Percentiles rank a stretch among this genome's conserved stretches.
Conservation (phyloP, 2,329 filamentous ascomycete genomes). For the Monosporascus sp. region DNA sequence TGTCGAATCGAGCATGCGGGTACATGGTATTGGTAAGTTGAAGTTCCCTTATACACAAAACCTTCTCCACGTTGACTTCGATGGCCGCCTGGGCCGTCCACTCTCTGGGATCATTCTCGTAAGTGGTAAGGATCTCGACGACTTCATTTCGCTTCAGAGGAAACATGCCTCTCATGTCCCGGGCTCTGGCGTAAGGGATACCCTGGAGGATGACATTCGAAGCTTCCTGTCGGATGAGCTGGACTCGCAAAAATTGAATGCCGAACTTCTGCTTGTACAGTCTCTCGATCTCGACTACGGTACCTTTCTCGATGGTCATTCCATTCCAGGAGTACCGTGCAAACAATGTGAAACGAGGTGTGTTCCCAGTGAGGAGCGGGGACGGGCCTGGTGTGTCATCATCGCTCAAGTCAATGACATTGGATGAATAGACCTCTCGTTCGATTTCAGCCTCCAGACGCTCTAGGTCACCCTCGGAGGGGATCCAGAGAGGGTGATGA, state of each 20-base stretch:
- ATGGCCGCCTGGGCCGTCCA: slow-evolving; percentile 32
- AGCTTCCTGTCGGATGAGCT: slow-evolving; percentile 1
- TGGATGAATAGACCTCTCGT: no score
- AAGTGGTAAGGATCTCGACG: slow-evolving; percentile 33
- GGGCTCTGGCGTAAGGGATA: slow-evolving; percentile 27
- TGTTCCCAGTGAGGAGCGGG: no score
- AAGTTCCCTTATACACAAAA: slow-evolving; percentile 39
- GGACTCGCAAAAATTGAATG: slow-evolving; percentile 13
- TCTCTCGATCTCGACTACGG: slow-evolving; percentile 7
- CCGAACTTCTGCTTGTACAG: background rate
- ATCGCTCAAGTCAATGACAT: no score
- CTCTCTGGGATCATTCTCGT: slow-evolving; percentile 28
- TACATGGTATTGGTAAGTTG: slow-evolving; percentile 51
- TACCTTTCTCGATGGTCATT: slow-evolving; percentile 3
- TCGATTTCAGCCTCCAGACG: no score
- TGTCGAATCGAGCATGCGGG: slow-evolving; percentile 29
- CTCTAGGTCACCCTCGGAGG: no score
- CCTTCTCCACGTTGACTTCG: slow-evolving; percentile 33
- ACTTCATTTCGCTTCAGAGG: slow-evolving; percentile 38
- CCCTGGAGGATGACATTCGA: slow-evolving; percentile 30
- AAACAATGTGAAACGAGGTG: no score
- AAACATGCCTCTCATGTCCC: slow-evolving; percentile 28
- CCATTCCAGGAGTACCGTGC: background rate
- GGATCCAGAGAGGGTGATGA: no score
- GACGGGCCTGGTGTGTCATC: no score